phyloP scores from a whole-genome alignment of 1,139 yeast species.

The Debaryomyces sp. region DNA sequence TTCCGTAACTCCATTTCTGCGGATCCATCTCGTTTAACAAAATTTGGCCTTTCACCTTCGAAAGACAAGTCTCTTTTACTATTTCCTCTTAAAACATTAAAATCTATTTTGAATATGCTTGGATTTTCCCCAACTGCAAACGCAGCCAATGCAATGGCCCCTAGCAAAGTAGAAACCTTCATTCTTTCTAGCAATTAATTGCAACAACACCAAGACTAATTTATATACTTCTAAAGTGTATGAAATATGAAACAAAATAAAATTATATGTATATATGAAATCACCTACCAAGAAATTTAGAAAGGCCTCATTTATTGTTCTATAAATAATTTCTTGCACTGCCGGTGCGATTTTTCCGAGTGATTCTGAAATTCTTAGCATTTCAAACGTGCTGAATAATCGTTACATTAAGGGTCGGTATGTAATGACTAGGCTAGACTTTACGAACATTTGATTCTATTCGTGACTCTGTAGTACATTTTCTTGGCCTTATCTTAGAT shows the following conservation, averaged over 20 bases:
- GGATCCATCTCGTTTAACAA: constrained; percentile 41
- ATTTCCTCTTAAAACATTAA: constrained; percentile 31
- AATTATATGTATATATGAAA: not conserved
- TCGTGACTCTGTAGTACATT: not conserved
- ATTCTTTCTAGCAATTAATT: not conserved
- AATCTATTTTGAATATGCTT: constrained; percentile 24
- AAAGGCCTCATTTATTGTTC: not conserved
- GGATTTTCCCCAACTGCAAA: not conserved
- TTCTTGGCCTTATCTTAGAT: not conserved
- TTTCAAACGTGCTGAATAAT: not conserved
- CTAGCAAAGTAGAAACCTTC: not conserved
- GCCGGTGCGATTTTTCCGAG: not conserved
- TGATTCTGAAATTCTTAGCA: constrained; percentile 1
- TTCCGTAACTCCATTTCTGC: constrained; percentile 45
- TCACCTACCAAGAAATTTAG: not conserved
- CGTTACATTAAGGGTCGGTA: not conserved
- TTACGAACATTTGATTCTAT: not conserved
- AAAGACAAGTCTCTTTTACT: constrained; percentile 19
- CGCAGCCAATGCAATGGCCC: not conserved
- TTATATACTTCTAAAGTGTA: not conserved
- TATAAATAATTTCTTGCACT: constrained; percentile 7
- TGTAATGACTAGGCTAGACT: not conserved
- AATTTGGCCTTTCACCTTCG: constrained; percentile 12
- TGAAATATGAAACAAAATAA: not conserved
- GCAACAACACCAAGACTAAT: not conserved